Conservation (phyloP, 345 rosid species). For the Euphorbia pulcherrima region DNA sequence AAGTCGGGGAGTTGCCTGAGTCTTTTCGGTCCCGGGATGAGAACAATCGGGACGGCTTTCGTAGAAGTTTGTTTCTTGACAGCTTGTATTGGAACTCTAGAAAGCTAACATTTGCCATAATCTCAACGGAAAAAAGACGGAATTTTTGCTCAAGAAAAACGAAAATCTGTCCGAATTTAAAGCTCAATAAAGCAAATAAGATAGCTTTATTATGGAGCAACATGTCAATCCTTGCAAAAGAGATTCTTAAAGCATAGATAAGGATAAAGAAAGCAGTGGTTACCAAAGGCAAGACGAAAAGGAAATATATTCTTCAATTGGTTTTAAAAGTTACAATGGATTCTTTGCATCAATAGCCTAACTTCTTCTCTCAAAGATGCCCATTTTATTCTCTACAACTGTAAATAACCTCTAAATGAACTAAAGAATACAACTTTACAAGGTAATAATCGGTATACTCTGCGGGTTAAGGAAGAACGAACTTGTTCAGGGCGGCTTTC, state of each 20-base stretch:
- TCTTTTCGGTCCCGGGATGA: conserved; percentile 52
- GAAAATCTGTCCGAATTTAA: neutral
- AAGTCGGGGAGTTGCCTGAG: conserved; percentile 34
- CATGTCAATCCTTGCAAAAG: conserved; percentile 1
- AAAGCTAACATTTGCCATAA: conserved; percentile 50
- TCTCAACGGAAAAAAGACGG: neutral
- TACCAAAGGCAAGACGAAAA: conserved; percentile 7
- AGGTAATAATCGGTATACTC: conserved; percentile 8
- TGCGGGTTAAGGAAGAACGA: neutral
- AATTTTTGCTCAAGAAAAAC: neutral
- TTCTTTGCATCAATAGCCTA: conserved; percentile 19
- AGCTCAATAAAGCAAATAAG: neutral
- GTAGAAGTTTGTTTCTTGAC: conserved; percentile 47
- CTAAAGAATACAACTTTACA: conserved; percentile 18
- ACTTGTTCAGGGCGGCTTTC: conserved; percentile 51
- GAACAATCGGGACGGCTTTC: conserved; percentile 59
- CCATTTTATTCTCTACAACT: conserved; percentile 7
- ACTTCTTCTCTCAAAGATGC: conserved; percentile 11
- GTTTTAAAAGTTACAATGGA: conserved; percentile 24
- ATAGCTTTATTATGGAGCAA: conserved; percentile 18
- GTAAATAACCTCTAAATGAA: conserved; percentile 9
- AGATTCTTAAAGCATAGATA: conserved; percentile 23
- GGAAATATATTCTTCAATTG: conserved; percentile 37
- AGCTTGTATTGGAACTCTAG: conserved; percentile 75
- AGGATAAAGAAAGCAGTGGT: conserved; percentile 11